Conservation (phyloP, 345 rosid species). For the Eucalyptus camaldulensis region DNA sequence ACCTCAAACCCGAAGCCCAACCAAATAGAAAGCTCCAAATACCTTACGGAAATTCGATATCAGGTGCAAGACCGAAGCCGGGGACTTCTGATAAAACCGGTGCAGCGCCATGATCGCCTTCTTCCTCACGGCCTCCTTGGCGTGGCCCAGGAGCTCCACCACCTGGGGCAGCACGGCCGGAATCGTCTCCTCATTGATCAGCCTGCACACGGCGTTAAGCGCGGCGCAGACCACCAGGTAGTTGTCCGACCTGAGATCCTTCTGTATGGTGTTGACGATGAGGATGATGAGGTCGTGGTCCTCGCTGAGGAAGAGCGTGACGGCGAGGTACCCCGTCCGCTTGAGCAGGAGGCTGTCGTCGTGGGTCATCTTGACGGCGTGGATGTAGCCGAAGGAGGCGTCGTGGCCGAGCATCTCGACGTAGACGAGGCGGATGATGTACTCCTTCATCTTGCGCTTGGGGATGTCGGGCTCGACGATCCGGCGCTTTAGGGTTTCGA, state of each 20-base stretch:
- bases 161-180: conserved; percentile 96
- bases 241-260: conserved; percentile 91
- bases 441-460: conserved; percentile 94
- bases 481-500: conserved; percentile 83
- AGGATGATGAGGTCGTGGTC: conserved; percentile 92
- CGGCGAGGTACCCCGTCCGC: conserved; percentile 94
- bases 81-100: conserved; percentile 80
- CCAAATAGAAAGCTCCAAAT: neutral
- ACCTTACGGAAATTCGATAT: conserved; percentile 88
- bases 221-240: conserved; percentile 84
- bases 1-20: neutral
- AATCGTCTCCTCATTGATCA: conserved; percentile 96
- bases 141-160: conserved; percentile 68
- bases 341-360: conserved; percentile 70
- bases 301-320: conserved; percentile 82
- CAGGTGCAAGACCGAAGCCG: conserved; percentile 82
- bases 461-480: conserved; percentile 83
- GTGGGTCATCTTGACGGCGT: conserved; percentile 99
- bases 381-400: conserved; percentile 95
- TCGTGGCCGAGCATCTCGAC: conserved; percentile 99
- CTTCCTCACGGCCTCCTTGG: conserved; percentile 91
- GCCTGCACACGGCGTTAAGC: conserved; percentile 73
- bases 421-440: conserved; percentile 73
- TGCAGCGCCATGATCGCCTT: conserved; percentile 99
- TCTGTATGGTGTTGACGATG: conserved; percentile 93